Conservation (phyloP, 2,329 filamentous ascomycete species). For the Didymella lethalis region DNA sequence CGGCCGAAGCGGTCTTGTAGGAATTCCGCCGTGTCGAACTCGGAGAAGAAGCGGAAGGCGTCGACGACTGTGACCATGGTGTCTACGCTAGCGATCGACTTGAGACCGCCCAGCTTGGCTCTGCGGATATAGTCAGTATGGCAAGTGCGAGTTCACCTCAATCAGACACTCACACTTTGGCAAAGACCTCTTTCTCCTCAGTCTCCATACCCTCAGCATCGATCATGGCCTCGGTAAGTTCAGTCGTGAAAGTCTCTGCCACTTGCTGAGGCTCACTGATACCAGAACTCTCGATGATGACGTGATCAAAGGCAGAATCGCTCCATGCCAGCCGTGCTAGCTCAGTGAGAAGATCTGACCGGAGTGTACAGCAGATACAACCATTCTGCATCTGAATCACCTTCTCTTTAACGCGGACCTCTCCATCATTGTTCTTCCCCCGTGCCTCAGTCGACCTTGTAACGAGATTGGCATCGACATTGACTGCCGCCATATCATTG, state of each 20-base stretch:
- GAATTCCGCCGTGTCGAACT: constrained; percentile 75
- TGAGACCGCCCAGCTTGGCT: constrained; percentile 63
- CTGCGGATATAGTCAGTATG: constrained; percentile 22
- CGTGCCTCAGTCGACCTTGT: constrained; percentile 55
- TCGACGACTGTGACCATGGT: constrained; percentile 78
- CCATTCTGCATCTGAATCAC: constrained; percentile 73
- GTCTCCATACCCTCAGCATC: constrained; percentile 53
- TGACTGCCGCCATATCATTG: constrained; percentile 70
- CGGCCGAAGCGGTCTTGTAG: constrained; percentile 67
- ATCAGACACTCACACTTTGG: constrained; percentile 54
- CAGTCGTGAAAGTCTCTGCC: constrained; percentile 73
- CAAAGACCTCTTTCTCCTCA: constrained; percentile 56
- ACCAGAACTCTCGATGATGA: constrained; percentile 74
- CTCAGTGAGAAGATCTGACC: constrained; percentile 74
- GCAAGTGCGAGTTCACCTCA: neutral
- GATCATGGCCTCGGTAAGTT: constrained; percentile 56
- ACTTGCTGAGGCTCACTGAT: constrained; percentile 79
- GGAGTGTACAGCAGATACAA: constrained; percentile 78
- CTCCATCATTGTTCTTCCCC: constrained; percentile 29
- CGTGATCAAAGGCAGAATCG: constrained; percentile 71
- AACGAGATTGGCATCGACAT: constrained; percentile 71
- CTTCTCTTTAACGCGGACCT: constrained; percentile 68
- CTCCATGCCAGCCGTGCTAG: constrained; percentile 69
- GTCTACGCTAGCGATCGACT: constrained; percentile 71
- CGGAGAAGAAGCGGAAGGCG: constrained; percentile 74